Base-by-base conservation (phyloP, 805 yeast genomes). In the Metschnikowia picachoensis region DNA sequence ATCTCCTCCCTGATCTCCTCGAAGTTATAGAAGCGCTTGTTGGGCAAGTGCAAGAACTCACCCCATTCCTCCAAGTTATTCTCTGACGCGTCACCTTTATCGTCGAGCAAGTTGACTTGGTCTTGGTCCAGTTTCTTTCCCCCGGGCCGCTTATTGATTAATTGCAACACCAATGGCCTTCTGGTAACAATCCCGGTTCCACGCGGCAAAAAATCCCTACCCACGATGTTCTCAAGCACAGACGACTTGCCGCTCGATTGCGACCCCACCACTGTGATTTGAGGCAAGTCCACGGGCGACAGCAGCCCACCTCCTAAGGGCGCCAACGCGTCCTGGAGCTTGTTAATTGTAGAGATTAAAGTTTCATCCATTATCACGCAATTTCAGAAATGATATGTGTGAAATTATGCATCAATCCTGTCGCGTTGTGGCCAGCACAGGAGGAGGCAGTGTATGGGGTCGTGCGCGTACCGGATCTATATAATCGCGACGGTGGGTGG, bases 311-410 rank as follows among this genome's bases (percentile, higher is more conserved):
- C 91, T 20, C 97, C 98, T 37, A 92, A 77, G 10, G 97, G 95
- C 28, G 97, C 96, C 62, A 94, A 79, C n/a, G 96, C 99, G 65
- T 92, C 98, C 71, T 91, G 95, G 47, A 88, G 78, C 65, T 87
- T 87, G 73, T 89, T 89, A 62, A 89, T 92, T 17, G 95, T 86
- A 44, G 86, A 81, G 59, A 89, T 89, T 55, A 86, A 76, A 25
- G 81, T 68, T 66, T 84, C 88, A 68, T 86, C 94, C 94, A 86
- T 86, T 20, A 34, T 39, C 34, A 30, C 25, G 25, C 25, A 20
- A 16, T 5, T 33, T 30, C 14, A 8, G 28, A 8, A 4, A 30
- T 38, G 28, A 6, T 27, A 12, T 15, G 13, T 16, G 17, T n/a
- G 13, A 8, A 37, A 5, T 30, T 30, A 12, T 30, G 32, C 9